Evolutionary conservation across 179 eudicot species (phyloP).

Genomic region (Nepenthes alata): DNA sequence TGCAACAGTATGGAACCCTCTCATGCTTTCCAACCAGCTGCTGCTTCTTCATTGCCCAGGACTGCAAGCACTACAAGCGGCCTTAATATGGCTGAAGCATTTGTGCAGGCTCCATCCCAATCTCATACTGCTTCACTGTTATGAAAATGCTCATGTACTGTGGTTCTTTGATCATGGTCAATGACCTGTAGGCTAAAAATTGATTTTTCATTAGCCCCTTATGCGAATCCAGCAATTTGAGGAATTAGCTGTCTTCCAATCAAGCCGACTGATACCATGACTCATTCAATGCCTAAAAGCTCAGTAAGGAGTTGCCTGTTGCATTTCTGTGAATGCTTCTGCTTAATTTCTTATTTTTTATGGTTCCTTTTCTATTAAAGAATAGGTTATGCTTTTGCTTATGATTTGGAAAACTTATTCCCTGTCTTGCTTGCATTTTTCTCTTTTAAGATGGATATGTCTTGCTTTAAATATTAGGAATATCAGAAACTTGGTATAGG

Average conservation of each 20-base stretch:
- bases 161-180: background rate
- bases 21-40: slow-evolving; percentile 19
- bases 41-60: slow-evolving; percentile 21
- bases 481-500: too few species aligned
- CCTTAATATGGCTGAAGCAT: slow-evolving; percentile 70
- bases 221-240: slow-evolving; percentile 49
- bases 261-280: slow-evolving; percentile 76
- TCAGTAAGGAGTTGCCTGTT: slow-evolving; percentile 27
- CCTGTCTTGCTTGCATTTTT: background rate
- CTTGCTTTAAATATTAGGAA: background rate
- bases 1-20: slow-evolving; percentile 16
- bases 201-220: slow-evolving; percentile 24
- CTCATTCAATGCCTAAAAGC: slow-evolving; percentile 54
- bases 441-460: background rate
- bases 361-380: background rate
- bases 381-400: background rate
- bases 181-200: background rate
- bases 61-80: slow-evolving; percentile 23
- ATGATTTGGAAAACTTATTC: background rate
- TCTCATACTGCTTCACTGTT: slow-evolving; percentile 54
- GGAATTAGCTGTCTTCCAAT: slow-evolving; percentile 57
- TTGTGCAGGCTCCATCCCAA: slow-evolving; percentile 50
- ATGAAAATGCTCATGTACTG: slow-evolving; percentile 3
- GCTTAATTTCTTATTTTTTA: background rate
- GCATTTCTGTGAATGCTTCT: background rate